Percentiles rank a stretch among this genome's conserved stretches.
Conservation (phyloP, 257 asterid species). For the Euphrasia confusa region DNA sequence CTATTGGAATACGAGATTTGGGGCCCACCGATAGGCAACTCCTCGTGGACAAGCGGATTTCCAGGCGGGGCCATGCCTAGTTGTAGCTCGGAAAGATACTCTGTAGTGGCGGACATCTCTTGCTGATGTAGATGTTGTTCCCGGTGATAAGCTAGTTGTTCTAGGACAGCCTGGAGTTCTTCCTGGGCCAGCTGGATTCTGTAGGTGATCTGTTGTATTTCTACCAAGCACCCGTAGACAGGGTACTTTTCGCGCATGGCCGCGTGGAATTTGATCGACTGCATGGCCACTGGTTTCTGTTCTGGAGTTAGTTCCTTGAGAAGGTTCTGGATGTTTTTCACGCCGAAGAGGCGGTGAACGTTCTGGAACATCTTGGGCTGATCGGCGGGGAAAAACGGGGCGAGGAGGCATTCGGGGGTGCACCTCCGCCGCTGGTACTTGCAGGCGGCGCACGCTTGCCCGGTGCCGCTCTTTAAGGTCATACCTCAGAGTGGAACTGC, state of each 20-base stretch:
- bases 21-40: constrained; percentile 29
- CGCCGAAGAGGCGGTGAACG: constrained; percentile 80
- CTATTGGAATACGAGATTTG: constrained; percentile 27
- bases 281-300: constrained; percentile 59
- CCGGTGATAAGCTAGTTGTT: constrained; percentile 51
- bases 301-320: constrained; percentile 53
- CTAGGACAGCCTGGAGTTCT: constrained; percentile 57
- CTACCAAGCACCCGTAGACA: constrained; percentile 56
- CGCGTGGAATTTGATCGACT: constrained; percentile 67
- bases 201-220: constrained; percentile 40
- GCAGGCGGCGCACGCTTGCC: constrained; percentile 94
- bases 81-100: constrained; percentile 54
- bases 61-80: constrained; percentile 44
- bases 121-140: constrained; percentile 37
- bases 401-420: constrained; percentile 67
- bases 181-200: constrained; percentile 56
- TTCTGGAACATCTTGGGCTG: constrained; percentile 65
- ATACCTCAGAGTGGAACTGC: constrained; percentile 21
- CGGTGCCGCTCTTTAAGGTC: constrained; percentile 90
- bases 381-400: constrained; percentile 86
- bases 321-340: constrained; percentile 59
- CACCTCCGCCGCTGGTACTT: constrained; percentile 80
- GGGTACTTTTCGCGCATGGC: constrained; percentile 64
- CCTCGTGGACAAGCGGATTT: constrained; percentile 36
- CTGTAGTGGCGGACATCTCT: constrained; percentile 35